Conservation (phyloP, 2,329 filamentous ascomycete species). For the Exophiala xenobiotica region DNA sequence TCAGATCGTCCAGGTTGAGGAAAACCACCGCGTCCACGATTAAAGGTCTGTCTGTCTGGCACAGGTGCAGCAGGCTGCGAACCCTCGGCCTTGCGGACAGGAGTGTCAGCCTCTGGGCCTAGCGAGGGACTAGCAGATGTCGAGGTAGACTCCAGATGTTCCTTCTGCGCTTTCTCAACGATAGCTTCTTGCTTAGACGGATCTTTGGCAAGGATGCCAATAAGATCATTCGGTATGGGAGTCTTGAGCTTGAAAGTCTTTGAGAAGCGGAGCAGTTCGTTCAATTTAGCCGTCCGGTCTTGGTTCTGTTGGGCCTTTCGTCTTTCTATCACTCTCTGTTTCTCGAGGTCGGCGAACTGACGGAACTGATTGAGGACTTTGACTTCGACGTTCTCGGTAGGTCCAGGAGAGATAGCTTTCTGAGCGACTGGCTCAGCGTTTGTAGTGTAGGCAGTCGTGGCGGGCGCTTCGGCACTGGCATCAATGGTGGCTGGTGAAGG, state of each 20-base stretch:
- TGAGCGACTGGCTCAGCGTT: conserved; percentile 32
- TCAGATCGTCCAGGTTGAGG: conserved; percentile 15
- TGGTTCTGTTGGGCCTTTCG: conserved; percentile 56
- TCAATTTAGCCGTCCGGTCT: conserved; percentile 90
- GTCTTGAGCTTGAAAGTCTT: conserved; percentile 91
- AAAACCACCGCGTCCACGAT: conserved; percentile 48
- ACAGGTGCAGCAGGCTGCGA: conserved; percentile 38
- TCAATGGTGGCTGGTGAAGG: conserved; percentile 1
- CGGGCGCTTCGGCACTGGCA: conserved; percentile 6
- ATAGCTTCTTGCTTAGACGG: conserved; percentile 92
- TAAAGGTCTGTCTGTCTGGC: conserved; percentile 49
- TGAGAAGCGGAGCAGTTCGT: conserved; percentile 93
- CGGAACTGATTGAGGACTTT: conserved; percentile 64
- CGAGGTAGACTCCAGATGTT: conserved; percentile 60
- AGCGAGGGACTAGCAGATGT: conserved; percentile 28
- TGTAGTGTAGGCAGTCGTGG: conserved; percentile 35
- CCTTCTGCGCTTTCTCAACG: conserved; percentile 78
- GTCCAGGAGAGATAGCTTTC: conserved; percentile 49
- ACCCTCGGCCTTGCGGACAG: conserved; percentile 53
- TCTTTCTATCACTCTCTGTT: conserved; percentile 59
- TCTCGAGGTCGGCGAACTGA: conserved; percentile 62
- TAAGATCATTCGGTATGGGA: conserved; percentile 84
- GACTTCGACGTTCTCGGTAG: conserved; percentile 60
- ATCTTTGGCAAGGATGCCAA: conserved; percentile 94
- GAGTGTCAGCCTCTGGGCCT: conserved; percentile 47